A percentile compares a stretch with the other conserved stretches of the same genome.
These are phyloP conservation scores for Wickerhamiella bombiphila DNA, from an alignment of 805 yeast species.

Conservation along the genomic window DNA sequence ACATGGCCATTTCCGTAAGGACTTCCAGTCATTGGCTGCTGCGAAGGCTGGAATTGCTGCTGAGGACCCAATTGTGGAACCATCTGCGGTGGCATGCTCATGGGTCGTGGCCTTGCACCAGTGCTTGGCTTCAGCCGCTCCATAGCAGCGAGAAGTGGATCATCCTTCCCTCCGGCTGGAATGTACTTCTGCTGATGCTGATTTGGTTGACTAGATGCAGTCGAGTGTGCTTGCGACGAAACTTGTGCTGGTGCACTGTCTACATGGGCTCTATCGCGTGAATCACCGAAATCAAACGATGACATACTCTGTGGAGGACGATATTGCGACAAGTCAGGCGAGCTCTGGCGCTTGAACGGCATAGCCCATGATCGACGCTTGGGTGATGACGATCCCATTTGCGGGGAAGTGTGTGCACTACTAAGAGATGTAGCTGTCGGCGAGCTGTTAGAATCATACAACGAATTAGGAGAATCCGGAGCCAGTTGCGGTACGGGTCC, in stretches of 20 bases:
- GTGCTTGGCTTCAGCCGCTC: conserved; percentile 30
- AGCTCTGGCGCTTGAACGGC: conserved; percentile 29
- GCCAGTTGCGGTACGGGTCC: neutral
- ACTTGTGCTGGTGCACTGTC: conserved; percentile 2
- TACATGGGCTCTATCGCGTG: neutral
- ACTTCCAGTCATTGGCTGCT: too few species aligned
- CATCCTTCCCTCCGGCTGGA: conserved; percentile 16
- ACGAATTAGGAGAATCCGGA: neutral
- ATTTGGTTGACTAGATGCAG: neutral
- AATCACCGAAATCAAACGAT: neutral
- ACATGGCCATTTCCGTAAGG: conserved; percentile 4
- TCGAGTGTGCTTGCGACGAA: neutral
- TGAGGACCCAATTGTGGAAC: too few species aligned
- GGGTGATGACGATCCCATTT: neutral
- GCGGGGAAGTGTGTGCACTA: neutral
- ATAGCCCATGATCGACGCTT: conserved; percentile 29
- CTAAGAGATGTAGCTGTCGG: neutral
- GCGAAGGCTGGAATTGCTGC: too few species aligned
- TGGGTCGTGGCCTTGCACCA: conserved; percentile 7
- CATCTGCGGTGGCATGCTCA: neutral
- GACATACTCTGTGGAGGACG: neutral
- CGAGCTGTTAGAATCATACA: neutral
- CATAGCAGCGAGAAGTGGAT: conserved; percentile 42
- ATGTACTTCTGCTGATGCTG: neutral
- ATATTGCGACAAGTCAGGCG: conserved; percentile 20